Evolutionary conservation across 257 asterid genomes (phyloP).

Genomic region (Marsdenia floribunda): DNA sequence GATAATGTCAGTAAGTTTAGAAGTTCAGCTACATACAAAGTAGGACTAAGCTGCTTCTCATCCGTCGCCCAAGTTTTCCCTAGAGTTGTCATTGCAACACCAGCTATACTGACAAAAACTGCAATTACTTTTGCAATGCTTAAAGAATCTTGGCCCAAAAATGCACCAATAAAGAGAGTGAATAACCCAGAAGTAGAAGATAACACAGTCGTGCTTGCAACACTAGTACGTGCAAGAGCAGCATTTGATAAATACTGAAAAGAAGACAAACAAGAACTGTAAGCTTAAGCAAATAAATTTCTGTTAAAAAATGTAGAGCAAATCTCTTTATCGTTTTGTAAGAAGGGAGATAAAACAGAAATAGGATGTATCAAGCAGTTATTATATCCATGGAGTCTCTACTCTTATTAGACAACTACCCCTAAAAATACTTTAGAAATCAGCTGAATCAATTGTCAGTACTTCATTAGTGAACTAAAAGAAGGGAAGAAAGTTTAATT

Average conservation of each 20-base stretch:
- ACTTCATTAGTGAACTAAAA: not conserved
- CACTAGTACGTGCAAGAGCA: constrained; percentile 98
- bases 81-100: constrained; percentile 87
- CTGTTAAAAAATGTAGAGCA: not conserved
- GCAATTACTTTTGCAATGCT: constrained; percentile 73
- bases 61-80: constrained; percentile 99
- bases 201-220: constrained; percentile 94
- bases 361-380: not conserved
- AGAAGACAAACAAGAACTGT: constrained; percentile 8
- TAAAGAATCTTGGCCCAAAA: constrained; percentile 88
- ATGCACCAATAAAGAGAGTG: constrained; percentile 88
- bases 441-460: not conserved
- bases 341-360: not conserved
- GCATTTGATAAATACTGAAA: constrained; percentile 89
- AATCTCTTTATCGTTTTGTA: not conserved
- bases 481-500: constrained; percentile 3
- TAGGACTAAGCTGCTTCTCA: constrained; percentile 50
- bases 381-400: not conserved
- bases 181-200: constrained; percentile 97
- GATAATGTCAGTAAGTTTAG: constrained; percentile 8
- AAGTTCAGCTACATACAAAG: constrained; percentile 48
- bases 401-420: not conserved
- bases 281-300: not conserved
- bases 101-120: constrained; percentile 87
- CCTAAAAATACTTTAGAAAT: not conserved